Evolutionary conservation across 2,329 filamentous ascomycete species (phyloP).

Genomic region (Exophiala dermatitidis): DNA sequence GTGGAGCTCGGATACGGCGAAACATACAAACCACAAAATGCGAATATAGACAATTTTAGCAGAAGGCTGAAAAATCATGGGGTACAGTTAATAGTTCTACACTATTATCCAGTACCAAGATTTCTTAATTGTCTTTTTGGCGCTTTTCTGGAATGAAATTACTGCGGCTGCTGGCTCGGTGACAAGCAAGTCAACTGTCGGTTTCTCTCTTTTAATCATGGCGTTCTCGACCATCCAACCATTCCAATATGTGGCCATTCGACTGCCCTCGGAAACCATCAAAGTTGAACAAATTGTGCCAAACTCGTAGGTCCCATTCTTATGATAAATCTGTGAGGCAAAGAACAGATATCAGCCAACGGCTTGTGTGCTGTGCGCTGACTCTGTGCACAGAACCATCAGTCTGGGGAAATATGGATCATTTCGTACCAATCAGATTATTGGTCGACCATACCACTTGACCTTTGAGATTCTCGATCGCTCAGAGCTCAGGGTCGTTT

Average conservation of each 20-base stretch:
- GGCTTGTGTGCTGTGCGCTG: constrained; percentile 22
- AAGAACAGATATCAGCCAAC: constrained; percentile 24
- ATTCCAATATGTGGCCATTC: constrained; percentile 47
- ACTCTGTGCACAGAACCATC: constrained; percentile 56
- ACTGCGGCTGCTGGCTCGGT: not conserved
- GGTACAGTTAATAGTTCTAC: not conserved
- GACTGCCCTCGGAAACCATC: constrained; percentile 52
- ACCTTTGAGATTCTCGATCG: constrained; percentile 84
- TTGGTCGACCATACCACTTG: constrained; percentile 84
- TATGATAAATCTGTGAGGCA: constrained; percentile 19
- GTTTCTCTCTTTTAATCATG: constrained; percentile 1
- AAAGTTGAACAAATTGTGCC: constrained; percentile 54
- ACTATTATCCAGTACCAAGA: too few species aligned
- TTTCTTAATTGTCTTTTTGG: too few species aligned
- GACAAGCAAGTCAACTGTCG: not conserved
- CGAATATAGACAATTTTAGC: not conserved
- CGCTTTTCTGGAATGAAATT: not conserved
- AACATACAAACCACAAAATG: not conserved
- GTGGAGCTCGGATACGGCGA: not conserved
- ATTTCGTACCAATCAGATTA: constrained; percentile 80
- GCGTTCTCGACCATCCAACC: constrained; percentile 43
- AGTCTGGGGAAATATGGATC: constrained; percentile 87
- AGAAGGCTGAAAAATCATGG: not conserved
- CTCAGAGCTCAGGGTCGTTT: constrained; percentile 63
- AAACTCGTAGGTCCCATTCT: constrained; percentile 52